A percentile compares a stretch with the other conserved stretches of the same genome.
Evolutionary conservation across 2,329 filamentous ascomycete species (phyloP).

Genomic region (Fusarium nygamai): DNA sequence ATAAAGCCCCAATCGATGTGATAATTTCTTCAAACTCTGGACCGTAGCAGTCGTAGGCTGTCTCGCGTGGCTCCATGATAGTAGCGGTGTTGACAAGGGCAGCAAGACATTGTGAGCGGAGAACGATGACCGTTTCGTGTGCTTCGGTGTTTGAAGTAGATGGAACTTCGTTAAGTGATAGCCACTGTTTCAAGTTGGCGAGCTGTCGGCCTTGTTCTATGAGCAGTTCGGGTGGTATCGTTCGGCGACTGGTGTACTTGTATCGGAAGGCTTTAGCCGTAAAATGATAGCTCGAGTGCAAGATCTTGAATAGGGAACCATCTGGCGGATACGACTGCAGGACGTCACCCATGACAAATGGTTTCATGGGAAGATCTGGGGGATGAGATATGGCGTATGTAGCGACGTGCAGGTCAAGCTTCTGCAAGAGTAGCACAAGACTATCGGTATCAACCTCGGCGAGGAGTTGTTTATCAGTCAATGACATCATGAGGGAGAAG

Average conservation of each 20-base stretch:
- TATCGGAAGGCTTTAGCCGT: conserved; percentile 10
- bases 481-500: conserved; percentile 21
- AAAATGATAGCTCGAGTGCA: conserved; percentile 32
- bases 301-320: not conserved
- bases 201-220: conserved; percentile 36
- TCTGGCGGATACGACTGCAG: conserved; percentile 7
- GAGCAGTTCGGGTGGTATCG: conserved; percentile 25
- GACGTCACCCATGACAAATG: not conserved
- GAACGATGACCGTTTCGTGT: conserved; percentile 11
- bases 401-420: conserved; percentile 33
- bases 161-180: not conserved
- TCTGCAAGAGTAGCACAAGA: conserved; percentile 20
- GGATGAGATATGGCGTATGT: conserved; percentile 21
- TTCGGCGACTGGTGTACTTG: conserved; percentile 24
- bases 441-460: not conserved
- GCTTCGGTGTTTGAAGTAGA: fast-evolving
- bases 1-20: not conserved
- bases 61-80: conserved; percentile 28
- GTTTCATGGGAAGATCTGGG: conserved; percentile 11
- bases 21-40: conserved; percentile 36
- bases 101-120: conserved; percentile 28
- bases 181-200: conserved; percentile 25
- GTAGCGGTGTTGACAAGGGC: conserved; percentile 11
- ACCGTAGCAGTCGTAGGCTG: conserved; percentile 17
- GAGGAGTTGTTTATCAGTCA: not conserved